Conservation (phyloP, 2,329 filamentous ascomycete species). For the Apiospora pterosperma region DNA sequence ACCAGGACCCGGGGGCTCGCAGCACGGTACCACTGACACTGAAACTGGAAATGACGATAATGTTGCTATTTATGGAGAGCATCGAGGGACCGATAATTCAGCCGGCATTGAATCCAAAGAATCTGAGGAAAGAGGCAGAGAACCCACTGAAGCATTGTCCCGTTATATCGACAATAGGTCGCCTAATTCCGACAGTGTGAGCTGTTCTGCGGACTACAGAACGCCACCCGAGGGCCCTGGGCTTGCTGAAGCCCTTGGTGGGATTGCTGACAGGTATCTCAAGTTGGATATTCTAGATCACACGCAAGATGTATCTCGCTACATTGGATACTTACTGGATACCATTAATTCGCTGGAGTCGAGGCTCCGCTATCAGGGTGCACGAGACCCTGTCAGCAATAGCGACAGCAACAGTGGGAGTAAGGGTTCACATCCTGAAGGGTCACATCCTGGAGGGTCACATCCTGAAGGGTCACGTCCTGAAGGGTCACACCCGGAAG, state of each 20-base stretch:
- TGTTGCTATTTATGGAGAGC: not conserved
- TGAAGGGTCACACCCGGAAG: not conserved
- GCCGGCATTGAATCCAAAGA: not conserved
- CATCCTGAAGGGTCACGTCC: not conserved
- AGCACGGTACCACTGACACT: too few species aligned
- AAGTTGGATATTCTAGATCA: not conserved
- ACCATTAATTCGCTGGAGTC: not conserved
- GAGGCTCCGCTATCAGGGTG: not conserved
- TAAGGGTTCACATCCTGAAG: too few species aligned
- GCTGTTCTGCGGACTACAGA: not conserved
- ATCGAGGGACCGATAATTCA: not conserved
- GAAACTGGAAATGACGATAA: not conserved
- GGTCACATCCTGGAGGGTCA: not conserved
- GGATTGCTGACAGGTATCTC: not conserved
- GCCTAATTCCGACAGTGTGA: not conserved
- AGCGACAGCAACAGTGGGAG: not conserved
- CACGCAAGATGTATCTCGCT: not conserved
- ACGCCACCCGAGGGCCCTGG: not conserved
- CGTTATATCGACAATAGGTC: not conserved
- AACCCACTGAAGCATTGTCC: not conserved
- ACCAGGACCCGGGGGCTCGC: not conserved
- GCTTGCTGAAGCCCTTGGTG: not conserved
- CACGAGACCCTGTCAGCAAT: not conserved
- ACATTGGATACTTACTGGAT: not conserved
- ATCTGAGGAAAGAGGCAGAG: not conserved